Evolutionary conservation across 352 stramenopile species (phyloP), one percentile per base, ranked within the genome.

Genomic region (Thraustotheca clavata): DNA sequence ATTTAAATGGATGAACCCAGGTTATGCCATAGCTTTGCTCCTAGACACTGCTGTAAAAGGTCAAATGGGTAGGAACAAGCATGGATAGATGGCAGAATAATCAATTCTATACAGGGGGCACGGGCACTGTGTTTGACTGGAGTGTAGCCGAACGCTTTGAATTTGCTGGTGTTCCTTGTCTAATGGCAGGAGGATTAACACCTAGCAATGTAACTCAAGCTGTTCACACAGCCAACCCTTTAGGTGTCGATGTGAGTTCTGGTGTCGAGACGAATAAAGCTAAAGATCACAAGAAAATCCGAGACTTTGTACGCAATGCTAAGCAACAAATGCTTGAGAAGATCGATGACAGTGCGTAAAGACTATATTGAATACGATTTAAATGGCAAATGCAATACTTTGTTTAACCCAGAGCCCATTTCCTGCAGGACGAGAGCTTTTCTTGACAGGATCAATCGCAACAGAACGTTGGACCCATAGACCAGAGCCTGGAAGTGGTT

Each of bases 21-120:
- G 26, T 0, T 71, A 87, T 4, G 86, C 89, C 18, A 89, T 93
- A 69, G 94, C 82, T 55, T 80, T 99, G 52, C 70, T 99, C 49
- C 76, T 99, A 14, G 96, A 99, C 71, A 98, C 96, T 22, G 95
- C 85, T 32, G 91, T 99, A 52, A 97, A 97, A 68, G 95, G 93
- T 3, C 76, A 94, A 46, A 67, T 67, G 43, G 38, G 43, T 62
- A 60, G 14, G 31, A 24, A 35, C 11, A 65, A 60, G 11, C 20
- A 5, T 26, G 12, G 31, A 18, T n/a, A 26, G 60, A 2, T 27
- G 0, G 7, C 59, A 24, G 18, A 67, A 22, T 41, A 24, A 43
- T 57, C 24, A 57, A 35, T 62, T 41, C 18, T 66, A 11, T 16
- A 39, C 24, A 68, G 88, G 88, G 22, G 96, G 96, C 46, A 98